phyloP scores from a whole-genome alignment of 1,284 basidiomycete genomes.

The Rhodotorula sp. region DNA sequence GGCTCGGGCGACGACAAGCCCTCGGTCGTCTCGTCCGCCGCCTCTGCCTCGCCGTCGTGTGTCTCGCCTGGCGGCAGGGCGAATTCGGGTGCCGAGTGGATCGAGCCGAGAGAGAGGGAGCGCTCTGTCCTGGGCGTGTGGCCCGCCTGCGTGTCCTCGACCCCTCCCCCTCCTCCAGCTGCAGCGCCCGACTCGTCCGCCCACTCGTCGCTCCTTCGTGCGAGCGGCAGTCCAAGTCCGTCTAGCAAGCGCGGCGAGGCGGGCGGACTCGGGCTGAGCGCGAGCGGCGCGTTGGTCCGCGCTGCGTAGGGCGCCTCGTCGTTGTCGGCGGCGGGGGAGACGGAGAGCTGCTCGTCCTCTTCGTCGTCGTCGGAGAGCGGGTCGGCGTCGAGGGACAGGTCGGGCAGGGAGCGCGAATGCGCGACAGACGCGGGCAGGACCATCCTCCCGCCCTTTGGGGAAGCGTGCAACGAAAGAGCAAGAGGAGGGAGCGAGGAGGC shows the following conservation, averaged over 20 bases:
- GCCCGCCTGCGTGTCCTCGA: not conserved
- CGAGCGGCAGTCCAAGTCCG: too few relatives aligned
- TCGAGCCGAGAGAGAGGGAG: constrained; percentile 23
- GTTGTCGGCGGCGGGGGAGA: not conserved
- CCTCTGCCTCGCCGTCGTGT: too few relatives aligned
- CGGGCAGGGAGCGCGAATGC: constrained; percentile 10
- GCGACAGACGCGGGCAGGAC: not conserved
- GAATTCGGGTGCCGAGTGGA: constrained; percentile 39
- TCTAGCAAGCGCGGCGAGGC: not conserved
- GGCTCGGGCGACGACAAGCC: not conserved
- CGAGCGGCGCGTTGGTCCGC: not conserved
- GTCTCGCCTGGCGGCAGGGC: not conserved
- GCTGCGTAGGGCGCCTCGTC: not conserved
- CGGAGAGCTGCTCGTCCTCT: not conserved
- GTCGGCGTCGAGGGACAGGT: constrained; percentile 2
- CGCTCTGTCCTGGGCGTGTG: not conserved
- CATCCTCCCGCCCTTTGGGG: not conserved
- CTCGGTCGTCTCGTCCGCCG: too few relatives aligned
- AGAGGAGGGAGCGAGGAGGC: not conserved
- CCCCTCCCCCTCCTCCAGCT: too few relatives aligned
- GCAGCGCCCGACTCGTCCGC: not conserved
- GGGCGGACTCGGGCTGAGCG: not conserved
- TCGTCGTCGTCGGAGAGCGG: not conserved
- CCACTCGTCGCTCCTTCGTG: too few relatives aligned
- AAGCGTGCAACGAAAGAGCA: not conserved